These are phyloP conservation scores for Cladophialophora chaetospira DNA, from an alignment of 2,329 filamentous ascomycete genomes.

Conservation along the genomic window DNA sequence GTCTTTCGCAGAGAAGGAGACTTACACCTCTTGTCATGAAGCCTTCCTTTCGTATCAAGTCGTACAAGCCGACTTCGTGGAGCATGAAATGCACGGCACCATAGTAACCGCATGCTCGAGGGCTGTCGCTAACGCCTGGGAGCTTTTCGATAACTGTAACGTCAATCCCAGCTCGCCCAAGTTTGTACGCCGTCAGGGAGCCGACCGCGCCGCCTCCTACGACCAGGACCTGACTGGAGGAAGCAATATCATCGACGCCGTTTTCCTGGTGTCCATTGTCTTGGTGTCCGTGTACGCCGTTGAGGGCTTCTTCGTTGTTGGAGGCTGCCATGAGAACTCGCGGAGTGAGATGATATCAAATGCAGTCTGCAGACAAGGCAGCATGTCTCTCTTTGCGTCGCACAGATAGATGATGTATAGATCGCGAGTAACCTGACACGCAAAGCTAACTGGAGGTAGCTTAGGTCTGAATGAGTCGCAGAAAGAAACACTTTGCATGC, in stretches of 20 bases:
- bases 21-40: conserved; percentile 23
- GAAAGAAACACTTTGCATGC: no score
- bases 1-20: no score
- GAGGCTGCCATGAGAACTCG: no score
- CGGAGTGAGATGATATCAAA: no score
- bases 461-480: no score
- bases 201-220: conserved; percentile 46
- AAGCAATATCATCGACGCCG: not conserved
- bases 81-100: conserved; percentile 10
- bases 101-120: conserved; percentile 20
- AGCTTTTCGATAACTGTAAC: conserved; percentile 39
- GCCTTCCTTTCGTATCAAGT: conserved; percentile 17
- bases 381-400: no score
- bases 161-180: conserved; percentile 39
- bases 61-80: conserved; percentile 16
- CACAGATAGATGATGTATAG: no score
- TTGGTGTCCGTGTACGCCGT: no score
- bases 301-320: no score
- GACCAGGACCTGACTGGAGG: conserved; percentile 14
- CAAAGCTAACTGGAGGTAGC: no score
- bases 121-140: conserved; percentile 8
- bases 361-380: no score
- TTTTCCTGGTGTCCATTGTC: not conserved
- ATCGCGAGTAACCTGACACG: no score
- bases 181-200: conserved; percentile 44